phyloP scores from a whole-genome alignment of 306 rosid species.

The Dryas drummondii region DNA sequence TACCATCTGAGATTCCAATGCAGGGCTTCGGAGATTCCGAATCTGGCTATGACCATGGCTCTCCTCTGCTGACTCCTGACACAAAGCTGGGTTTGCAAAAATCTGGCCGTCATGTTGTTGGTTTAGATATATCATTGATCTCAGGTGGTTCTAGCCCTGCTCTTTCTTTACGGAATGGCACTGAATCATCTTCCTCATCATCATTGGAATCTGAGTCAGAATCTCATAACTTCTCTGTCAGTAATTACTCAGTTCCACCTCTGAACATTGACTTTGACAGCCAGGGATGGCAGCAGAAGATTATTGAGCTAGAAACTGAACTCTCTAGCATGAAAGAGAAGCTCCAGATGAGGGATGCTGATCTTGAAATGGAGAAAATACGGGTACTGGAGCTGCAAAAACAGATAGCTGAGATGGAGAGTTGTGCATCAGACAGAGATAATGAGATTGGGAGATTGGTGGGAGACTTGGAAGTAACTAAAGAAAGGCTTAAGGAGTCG shows the following conservation, averaged over 20 bases:
- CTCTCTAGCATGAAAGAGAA: conserved; percentile 37
- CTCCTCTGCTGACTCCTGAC: conserved; percentile 41
- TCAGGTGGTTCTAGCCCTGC: conserved; percentile 52
- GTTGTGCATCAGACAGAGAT: conserved; percentile 36
- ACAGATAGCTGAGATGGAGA: conserved; percentile 40
- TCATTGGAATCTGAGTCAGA: conserved; percentile 60
- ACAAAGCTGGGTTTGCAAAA: conserved; percentile 36
- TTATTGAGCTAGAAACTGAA: conserved; percentile 38
- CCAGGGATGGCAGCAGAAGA: conserved; percentile 31
- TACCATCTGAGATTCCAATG: too few species aligned
- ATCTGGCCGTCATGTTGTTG: conserved; percentile 36
- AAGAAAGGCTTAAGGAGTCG: conserved; percentile 40
- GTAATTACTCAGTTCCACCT: conserved; percentile 30
- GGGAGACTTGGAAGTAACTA: conserved; percentile 42
- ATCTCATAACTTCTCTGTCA: conserved; percentile 24
- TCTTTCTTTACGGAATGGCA: conserved; percentile 46
- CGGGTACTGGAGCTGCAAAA: conserved; percentile 43
- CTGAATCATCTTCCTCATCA: conserved; percentile 46
- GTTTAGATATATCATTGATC: conserved; percentile 45
- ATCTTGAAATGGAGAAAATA: conserved; percentile 44
- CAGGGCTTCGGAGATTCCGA: conserved; percentile 35
- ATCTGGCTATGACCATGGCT: conserved; percentile 33
- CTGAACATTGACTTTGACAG: conserved; percentile 32
- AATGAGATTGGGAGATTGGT: conserved; percentile 40
- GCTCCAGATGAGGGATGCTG: conserved; percentile 41